Conservation (phyloP, 768 basidiomycete genomes). For the Gymnopilus dilepis region DNA sequence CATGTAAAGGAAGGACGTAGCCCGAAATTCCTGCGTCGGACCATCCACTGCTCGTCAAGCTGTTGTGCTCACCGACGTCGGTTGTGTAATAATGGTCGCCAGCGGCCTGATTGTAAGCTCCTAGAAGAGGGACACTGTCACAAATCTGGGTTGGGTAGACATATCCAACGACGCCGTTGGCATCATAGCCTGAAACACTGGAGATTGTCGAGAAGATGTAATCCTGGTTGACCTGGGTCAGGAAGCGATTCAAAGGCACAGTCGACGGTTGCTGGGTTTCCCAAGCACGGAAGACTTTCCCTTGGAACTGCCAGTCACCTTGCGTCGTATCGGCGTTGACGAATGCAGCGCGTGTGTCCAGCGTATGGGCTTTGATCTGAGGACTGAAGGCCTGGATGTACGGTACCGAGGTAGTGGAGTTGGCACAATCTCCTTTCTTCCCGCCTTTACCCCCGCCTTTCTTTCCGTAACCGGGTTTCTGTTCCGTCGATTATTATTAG, state of each 20-base stretch:
- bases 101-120: not conserved
- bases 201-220: not conserved
- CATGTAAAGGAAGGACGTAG: not conserved
- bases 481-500: too few species aligned
- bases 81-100: conserved; percentile 15
- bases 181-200: not conserved
- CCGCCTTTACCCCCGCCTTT: not conserved
- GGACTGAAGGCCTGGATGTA: conserved; percentile 11
- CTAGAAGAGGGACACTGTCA: conserved; percentile 1
- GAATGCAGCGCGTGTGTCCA: conserved; percentile 9
- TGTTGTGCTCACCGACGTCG: not conserved
- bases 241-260: conserved; percentile 7
- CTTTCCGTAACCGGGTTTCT: not conserved
- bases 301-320: conserved; percentile 14
- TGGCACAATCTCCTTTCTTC: not conserved
- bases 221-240: conserved; percentile 5
- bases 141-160: conserved; percentile 8
- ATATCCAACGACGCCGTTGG: conserved; percentile 2
- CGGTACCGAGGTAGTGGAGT: not conserved
- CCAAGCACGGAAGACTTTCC: conserved; percentile 14
- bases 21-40: not conserved
- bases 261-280: not conserved
- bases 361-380: conserved; percentile 3
- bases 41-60: not conserved
- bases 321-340: conserved; percentile 8